phyloP scores from a whole-genome alignment of 2,329 filamentous ascomycete genomes.

The Raffaelea ambrosiae region DNA sequence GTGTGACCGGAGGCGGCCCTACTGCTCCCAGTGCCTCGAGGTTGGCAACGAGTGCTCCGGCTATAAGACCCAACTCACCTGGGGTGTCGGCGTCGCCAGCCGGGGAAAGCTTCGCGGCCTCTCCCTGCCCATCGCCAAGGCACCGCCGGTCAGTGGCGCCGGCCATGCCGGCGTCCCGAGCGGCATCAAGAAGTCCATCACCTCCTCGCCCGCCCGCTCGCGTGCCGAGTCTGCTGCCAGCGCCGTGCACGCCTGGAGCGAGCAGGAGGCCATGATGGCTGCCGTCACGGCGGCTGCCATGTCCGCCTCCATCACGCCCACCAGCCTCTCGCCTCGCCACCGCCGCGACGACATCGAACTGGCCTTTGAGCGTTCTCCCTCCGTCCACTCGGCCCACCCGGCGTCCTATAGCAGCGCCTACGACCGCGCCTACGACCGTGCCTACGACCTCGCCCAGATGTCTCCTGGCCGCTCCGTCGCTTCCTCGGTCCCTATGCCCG shows the following conservation, averaged over 20 bases:
- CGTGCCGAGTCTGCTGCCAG: constrained; percentile 34
- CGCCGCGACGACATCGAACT: constrained; percentile 29
- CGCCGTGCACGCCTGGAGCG: constrained; percentile 25
- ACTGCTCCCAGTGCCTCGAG: constrained; percentile 91
- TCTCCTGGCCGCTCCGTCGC: constrained; percentile 1
- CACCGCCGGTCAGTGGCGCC: constrained; percentile 37
- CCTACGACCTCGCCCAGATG: constrained; percentile 36
- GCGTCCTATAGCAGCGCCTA: constrained; percentile 12
- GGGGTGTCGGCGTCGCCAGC: constrained; percentile 92
- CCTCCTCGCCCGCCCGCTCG: constrained; percentile 22
- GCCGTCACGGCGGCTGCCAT: constrained; percentile 2
- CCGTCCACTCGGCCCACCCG: constrained; percentile 28
- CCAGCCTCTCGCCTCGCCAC: constrained; percentile 19
- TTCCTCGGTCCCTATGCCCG: constrained; percentile 2
- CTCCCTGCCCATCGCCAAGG: constrained; percentile 61
- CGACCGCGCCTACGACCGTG: no score
- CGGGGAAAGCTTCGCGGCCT: constrained; percentile 88
- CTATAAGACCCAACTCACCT: constrained; percentile 94
- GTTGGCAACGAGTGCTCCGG: constrained; percentile 88
- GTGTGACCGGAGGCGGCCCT: constrained; percentile 86
- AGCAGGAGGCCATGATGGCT: constrained; percentile 21
- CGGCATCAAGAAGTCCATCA: constrained; percentile 34
- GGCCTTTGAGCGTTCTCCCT: constrained; percentile 27
- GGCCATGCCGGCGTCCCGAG: constrained; percentile 17
- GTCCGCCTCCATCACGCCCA: background rate